These are phyloP conservation scores for Mycena haematopus DNA, from an alignment of 768 basidiomycete species.

Conservation along the genomic window DNA sequence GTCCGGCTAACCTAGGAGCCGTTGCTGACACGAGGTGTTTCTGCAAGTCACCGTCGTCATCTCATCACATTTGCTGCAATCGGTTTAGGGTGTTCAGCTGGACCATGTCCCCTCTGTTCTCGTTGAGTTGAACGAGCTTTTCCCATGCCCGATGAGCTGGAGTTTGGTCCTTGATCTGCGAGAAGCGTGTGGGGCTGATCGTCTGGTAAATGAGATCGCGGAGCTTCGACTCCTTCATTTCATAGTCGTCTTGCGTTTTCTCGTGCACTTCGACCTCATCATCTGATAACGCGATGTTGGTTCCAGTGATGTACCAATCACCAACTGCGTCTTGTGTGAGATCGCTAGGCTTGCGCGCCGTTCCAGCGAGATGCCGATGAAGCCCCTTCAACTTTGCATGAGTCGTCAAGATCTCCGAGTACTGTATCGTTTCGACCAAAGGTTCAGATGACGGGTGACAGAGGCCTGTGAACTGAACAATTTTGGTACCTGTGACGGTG, in stretches of 20 bases:
- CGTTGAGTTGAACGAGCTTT: not conserved
- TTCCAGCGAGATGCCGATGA: not conserved
- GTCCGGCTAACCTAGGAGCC: too few relatives aligned
- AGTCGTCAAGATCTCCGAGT: not conserved
- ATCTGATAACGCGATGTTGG: not conserved
- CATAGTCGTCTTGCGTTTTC: constrained; percentile 6
- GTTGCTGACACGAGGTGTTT: not conserved
- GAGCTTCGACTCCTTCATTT: constrained; percentile 4
- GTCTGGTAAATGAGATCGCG: constrained; percentile 5
- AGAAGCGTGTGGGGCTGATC: constrained; percentile 1
- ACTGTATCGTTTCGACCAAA: too few relatives aligned
- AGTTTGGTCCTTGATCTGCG: not conserved
- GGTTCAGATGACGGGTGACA: too few relatives aligned
- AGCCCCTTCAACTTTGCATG: constrained; percentile 4
- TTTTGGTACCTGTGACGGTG: too few relatives aligned
- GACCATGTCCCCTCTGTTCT: not conserved
- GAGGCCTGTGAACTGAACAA: too few relatives aligned
- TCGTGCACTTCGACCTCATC: not conserved
- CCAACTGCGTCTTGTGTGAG: not conserved
- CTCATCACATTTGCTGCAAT: not conserved
- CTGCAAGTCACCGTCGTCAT: too few relatives aligned
- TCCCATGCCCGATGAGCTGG: not conserved
- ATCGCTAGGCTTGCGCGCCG: not conserved
- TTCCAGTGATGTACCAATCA: not conserved
- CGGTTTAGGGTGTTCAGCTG: not conserved